Base-by-base conservation (phyloP, 2,329 filamentous ascomycete genomes). In the Paracoccidioides lutzii region DNA sequence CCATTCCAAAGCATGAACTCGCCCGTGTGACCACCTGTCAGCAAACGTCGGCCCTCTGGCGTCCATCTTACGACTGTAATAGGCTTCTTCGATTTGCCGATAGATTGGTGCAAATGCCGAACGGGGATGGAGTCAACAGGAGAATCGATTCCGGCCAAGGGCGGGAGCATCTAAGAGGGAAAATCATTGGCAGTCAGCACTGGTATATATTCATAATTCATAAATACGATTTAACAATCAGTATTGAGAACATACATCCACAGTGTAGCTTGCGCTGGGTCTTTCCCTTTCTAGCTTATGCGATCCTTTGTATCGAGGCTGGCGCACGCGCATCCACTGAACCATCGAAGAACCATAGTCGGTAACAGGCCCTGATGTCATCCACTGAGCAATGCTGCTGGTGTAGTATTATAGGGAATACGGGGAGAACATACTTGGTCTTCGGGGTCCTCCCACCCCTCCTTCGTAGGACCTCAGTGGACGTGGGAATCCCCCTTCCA, bases 1-100 rank as follows among this genome's bases (percentile, higher is more conserved):
- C 93, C 93, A 69, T 98, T 98, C 93, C 93, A 98, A 3, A 98
- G 74, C 42, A 94, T 98, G 66, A 98, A 98, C 69, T 98, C 93
- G 66, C 93, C 93, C 69, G 91, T 97, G 62, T 90, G 95, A 0
- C 90, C 95, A 28, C 90, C 93, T 0, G 93, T 97, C 67, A 98
- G 78, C 56, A 98, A 75, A 62, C 93, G 80, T 59, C 93, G 84
- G 33, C 93, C 93, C 71, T 98, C 93, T 5, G 93, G 93, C 14
- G 94, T 98, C 93, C 93, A 98, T 69, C 89, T 82, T 43, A 98
- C 91, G 7, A 97, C 88, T 61, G 96, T 97, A 66, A 98, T 88
- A 1, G 93, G 93, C 64, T 97, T 93, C 67, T 95, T 95, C 66
- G 95, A 90, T 68, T 98, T 98, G 75, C 97, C 97, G 5, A 97